Percentiles rank a stretch among this genome's conserved stretches.
Conservation (phyloP, 805 yeast species). For the Pichia manshurica region DNA sequence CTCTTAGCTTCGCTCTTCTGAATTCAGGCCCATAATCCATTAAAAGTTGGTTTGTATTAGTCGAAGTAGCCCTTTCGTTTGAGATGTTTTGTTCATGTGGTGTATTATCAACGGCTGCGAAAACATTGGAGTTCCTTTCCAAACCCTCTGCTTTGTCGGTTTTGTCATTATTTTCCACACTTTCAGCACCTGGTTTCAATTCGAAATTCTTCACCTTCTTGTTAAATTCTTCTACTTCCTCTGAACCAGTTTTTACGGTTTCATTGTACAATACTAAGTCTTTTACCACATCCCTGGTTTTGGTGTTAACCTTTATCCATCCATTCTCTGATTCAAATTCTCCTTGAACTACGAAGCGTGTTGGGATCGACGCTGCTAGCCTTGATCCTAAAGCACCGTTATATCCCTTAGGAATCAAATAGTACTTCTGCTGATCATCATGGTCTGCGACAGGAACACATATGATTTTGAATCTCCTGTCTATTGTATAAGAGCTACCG, state of each 20-base stretch:
- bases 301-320: neutral
- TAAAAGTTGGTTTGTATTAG: neutral
- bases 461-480: constrained; percentile 6
- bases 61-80: neutral
- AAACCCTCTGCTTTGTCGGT: too few relatives aligned
- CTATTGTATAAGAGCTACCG: constrained; percentile 1
- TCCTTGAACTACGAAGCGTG: neutral
- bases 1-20: constrained; percentile 27
- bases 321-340: constrained; percentile 3
- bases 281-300: neutral
- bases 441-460: constrained; percentile 1
- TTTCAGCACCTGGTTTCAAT: too few relatives aligned
- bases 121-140: too few relatives aligned
- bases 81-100: too few relatives aligned
- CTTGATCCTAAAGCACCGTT: neutral
- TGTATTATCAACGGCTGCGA: neutral
- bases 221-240: neutral
- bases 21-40: constrained; percentile 27
- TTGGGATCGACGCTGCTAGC: neutral
- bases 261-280: neutral
- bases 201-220: too few relatives aligned
- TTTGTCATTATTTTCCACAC: too few relatives aligned
- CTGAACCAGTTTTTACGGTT: neutral
- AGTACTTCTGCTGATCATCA: neutral
- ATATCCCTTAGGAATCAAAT: constrained; percentile 8